Evolutionary conservation across 768 basidiomycete species (phyloP), one percentile per base, ranked within the genome.

Genomic region (Mycena alexandri): DNA sequence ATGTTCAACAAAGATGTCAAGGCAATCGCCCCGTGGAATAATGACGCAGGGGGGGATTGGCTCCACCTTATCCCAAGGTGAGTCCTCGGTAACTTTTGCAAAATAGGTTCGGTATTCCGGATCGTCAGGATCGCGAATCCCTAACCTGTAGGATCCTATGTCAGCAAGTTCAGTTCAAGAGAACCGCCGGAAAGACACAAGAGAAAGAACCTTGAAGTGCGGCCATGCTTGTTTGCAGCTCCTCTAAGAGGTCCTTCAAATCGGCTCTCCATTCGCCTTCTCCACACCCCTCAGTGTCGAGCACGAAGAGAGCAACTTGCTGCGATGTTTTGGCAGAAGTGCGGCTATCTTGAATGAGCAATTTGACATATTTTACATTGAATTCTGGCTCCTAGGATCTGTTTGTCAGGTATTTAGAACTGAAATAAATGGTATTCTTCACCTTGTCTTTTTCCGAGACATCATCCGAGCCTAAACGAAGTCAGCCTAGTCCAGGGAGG

Each of bases 201-300:
- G 29, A 13, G 9, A 22, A 17, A 50, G 24, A 9, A 53, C 52
- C 52, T 13, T 10, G 34, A 53, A 53, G 14, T 17, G 52, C 52
- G 3, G 52, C 29, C 10, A 34, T 13, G 34, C 21, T 34, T 38
- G 29, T 34, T 38, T 53, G 52, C 29, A 53, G 24, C 19, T 53
- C 34, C 6, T 2, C 33, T 3, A 53, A 2, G 1, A 53, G 52
- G 13, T 53, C 52, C 7, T 11, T 14, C 14, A 53, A n/a, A 34
- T 53, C 34, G 34, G 52, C 52, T n/a, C 52, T 29, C 52, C 52
- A 53, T 24, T 53, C 52, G 29, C 52, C 52, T 21, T 29, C 33
- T 13, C 17, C 19, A 19, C 52, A 53, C 7, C 14, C 33, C 19
- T 34, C 16, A 19, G 7, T 21, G 24, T 53, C 52, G 2, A 36